Evolutionary conservation across 177 flowering plant genomes (phyloP), one percentile per base, ranked within the genome.

Genomic region (Telopea speciosissima): DNA sequence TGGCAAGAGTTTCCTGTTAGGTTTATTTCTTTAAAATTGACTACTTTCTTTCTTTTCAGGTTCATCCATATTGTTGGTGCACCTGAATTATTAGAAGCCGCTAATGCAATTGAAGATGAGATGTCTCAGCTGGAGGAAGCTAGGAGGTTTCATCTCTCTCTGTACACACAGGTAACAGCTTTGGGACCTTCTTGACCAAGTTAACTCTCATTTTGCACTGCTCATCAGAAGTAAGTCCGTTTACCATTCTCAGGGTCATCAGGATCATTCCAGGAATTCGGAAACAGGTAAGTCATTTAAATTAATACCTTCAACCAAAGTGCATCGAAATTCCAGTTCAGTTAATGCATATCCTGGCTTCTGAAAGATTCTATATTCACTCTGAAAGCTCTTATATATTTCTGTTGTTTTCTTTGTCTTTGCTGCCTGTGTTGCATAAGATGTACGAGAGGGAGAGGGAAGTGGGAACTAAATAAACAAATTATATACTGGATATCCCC

Each of bases 71-170:
- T 91, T 72, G 80, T 82, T 74, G 81, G 79, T 65, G 85, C 84
- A 54, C 76, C 85, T 26, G 89, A 86, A 69, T 65, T 83, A 44
- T 56, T 83, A 10, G 77, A 76, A 65, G 75, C 14, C 25, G 76
- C 79, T 42, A 79, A 79, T 71, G 75, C 79, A 33, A 71, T 87
- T 67, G 72, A 77, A 75, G 84, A 81, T 67, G 98, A 93, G 82
- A 81, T 90, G 73, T 81, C 81, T 74, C 97, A 93, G 79, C 77
- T 93, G 80, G 94, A 90, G 79, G 91, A 90, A 78, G 79, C 94
- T 61, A 89, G 88, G 72, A 86, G 73, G 44, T 91, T 91, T 79
- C 98, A 93, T 72, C 83, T 87, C 74, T 79, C 96, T 76, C 79
- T 91, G 63, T 85, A 88, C 79, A 19, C 82, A 62, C 82, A 91